Evolutionary conservation across 768 basidiomycete species (phyloP).

Genomic region (Lactarius pseudohatsudake): DNA sequence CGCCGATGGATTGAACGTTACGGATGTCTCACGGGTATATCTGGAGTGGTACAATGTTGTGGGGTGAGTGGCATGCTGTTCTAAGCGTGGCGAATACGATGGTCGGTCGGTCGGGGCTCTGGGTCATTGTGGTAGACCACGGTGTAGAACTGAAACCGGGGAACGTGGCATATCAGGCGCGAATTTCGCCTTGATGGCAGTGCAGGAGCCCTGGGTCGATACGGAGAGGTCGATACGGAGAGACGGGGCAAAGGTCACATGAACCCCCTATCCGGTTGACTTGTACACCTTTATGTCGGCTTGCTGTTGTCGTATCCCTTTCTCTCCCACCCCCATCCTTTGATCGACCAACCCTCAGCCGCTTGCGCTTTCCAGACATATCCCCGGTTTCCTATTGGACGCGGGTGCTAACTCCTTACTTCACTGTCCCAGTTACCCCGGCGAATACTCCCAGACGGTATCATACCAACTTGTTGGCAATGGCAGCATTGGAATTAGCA

Average conservation of each 20-base stretch:
- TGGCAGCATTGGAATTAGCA: slow-evolving; percentile 49
- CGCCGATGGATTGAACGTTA: slow-evolving; percentile 48
- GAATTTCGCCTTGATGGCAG: background rate
- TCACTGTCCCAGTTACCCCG: slow-evolving; percentile 32
- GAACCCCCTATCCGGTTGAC: background rate
- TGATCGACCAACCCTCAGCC: background rate
- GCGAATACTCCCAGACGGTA: slow-evolving; percentile 54
- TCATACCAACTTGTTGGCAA: slow-evolving; percentile 59
- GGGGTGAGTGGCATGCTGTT: slow-evolving; percentile 14
- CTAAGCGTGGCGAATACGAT: background rate
- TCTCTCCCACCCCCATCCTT: background rate
- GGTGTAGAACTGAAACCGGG: background rate
- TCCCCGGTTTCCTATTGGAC: too few relatives aligned
- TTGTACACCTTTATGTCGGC: too few relatives aligned
- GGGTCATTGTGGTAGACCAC: background rate
- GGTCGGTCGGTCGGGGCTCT: slow-evolving; percentile 1
- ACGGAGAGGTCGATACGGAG: background rate
- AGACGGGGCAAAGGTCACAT: background rate
- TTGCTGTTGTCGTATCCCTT: background rate
- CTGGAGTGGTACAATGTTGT: slow-evolving; percentile 62
- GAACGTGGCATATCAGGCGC: background rate
- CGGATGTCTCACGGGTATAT: slow-evolving; percentile 57
- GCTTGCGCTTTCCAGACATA: background rate
- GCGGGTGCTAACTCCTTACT: background rate
- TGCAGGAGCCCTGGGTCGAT: background rate